Percentiles rank a stretch among this genome's conserved stretches.
Evolutionary conservation across 495 filamentous ascomycete genomes (phyloP).

Genomic region (Neurospora africana): DNA sequence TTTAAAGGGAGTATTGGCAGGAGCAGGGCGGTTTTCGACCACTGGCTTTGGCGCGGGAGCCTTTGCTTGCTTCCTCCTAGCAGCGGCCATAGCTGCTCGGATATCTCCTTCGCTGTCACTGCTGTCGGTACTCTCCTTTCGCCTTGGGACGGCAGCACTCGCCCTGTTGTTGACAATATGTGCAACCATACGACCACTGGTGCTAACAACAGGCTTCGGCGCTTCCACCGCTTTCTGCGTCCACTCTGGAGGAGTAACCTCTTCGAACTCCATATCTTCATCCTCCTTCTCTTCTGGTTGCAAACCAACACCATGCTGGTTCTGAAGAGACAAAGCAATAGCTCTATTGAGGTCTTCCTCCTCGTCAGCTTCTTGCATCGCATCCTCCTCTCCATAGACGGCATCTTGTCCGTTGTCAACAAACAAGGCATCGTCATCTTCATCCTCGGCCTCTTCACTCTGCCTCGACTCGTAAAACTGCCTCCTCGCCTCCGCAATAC

Average conservation of each 20-base stretch:
- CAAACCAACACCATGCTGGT: constrained; percentile 26
- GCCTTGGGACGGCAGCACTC: constrained; percentile 39
- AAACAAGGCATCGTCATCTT: constrained; percentile 55
- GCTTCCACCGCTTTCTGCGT: constrained; percentile 44
- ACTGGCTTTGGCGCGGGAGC: constrained; percentile 10
- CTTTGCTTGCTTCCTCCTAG: constrained; percentile 32
- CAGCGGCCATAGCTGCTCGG: constrained; percentile 44
- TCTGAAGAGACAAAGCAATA: constrained; percentile 69
- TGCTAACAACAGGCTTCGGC: constrained; percentile 39
- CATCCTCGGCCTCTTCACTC: constrained; percentile 5
- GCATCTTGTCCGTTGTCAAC: constrained; percentile 33
- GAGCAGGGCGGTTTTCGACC: constrained; percentile 18
- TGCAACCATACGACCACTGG: constrained; percentile 48
- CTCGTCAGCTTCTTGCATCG: constrained; percentile 44
- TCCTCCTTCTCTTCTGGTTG: constrained; percentile 27
- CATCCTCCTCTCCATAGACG: constrained; percentile 45
- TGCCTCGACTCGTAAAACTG: constrained; percentile 2
- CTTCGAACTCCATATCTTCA: constrained; percentile 37
- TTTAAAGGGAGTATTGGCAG: constrained; percentile 47
- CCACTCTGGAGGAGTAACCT: constrained; percentile 39
- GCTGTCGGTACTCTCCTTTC: constrained; percentile 32
- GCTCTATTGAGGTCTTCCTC: constrained; percentile 72
- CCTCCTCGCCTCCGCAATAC: background rate
- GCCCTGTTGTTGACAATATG: constrained; percentile 53
- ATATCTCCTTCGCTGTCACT: constrained; percentile 57